These are phyloP conservation scores for Moricandia moricandioides DNA, from an alignment of 345 rosid species.

Conservation along the genomic window DNA sequence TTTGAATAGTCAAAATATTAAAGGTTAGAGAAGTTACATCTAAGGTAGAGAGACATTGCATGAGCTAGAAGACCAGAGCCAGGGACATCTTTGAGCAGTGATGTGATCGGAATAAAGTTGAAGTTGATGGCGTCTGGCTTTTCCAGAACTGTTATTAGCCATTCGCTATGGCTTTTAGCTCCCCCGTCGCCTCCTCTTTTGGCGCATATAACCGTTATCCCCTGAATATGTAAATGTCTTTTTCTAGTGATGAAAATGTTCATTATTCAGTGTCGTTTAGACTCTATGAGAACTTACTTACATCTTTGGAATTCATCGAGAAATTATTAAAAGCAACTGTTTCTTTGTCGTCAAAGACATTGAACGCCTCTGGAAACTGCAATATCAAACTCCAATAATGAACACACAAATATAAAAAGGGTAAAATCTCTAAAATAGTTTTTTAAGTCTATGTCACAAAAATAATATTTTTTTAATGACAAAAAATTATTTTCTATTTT, in stretches of 20 bases:
- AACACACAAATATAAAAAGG: not conserved
- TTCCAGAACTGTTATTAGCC: slow-evolving; percentile 80
- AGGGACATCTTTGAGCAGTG: slow-evolving; percentile 70
- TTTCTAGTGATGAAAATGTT: not conserved
- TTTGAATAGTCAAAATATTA: not conserved
- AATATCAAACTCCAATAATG: not conserved
- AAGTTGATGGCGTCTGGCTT: slow-evolving; percentile 73
- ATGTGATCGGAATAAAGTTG: slow-evolving; percentile 82
- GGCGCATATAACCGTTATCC: slow-evolving; percentile 64
- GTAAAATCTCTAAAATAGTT: too few species aligned
- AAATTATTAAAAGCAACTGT: slow-evolving; percentile 43
- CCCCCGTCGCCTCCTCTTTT: slow-evolving; percentile 77
- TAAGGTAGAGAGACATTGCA: slow-evolving; percentile 90
- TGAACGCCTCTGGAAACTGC: slow-evolving; percentile 79
- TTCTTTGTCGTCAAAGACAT: slow-evolving; percentile 57
- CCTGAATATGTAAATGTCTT: slow-evolving; percentile 42
- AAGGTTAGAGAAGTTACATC: slow-evolving; percentile 50
- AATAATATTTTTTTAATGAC: too few species aligned
- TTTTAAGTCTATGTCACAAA: too few species aligned
- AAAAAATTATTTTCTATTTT: too few species aligned
- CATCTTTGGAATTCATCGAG: slow-evolving; percentile 59
- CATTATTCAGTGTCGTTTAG: not conserved
- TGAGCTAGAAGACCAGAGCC: slow-evolving; percentile 88
- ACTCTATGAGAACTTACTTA: slow-evolving; percentile 48
- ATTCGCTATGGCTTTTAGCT: slow-evolving; percentile 62